phyloP scores from a whole-genome alignment of 139 green algal species.

The Nannochloris sp. region DNA sequence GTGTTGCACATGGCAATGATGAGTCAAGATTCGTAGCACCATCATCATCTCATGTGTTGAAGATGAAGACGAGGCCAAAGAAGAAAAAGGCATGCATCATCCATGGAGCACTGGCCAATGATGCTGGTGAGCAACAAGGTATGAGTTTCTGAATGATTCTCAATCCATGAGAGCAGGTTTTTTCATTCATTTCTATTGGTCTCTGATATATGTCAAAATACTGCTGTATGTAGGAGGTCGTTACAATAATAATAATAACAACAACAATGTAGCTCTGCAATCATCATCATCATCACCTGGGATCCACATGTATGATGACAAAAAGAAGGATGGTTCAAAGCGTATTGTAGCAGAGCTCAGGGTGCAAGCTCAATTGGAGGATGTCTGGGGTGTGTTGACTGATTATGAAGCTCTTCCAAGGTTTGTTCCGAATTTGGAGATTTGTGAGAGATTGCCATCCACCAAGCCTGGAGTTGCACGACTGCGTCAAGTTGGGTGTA shows the following conservation, averaged over 20 bases:
- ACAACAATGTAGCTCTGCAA: neutral
- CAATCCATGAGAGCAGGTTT: too few relatives aligned
- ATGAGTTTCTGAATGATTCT: too few relatives aligned
- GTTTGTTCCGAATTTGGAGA: conserved; percentile 50
- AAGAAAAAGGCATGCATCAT: too few relatives aligned
- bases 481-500: conserved; percentile 33
- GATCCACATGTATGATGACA: neutral
- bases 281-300: neutral
- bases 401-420: conserved; percentile 37
- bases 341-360: conserved; percentile 34
- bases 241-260: neutral
- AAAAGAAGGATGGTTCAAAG: neutral
- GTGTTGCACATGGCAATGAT: too few relatives aligned
- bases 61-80: too few relatives aligned
- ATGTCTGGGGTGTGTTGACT: conserved; percentile 48
- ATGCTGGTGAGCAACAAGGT: too few relatives aligned
- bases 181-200: too few relatives aligned
- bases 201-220: too few relatives aligned
- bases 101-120: too few relatives aligned
- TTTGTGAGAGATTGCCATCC: conserved; percentile 29
- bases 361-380: conserved; percentile 29
- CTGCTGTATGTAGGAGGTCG: neutral
- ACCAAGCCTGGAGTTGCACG: conserved; percentile 4
- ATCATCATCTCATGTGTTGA: too few relatives aligned
- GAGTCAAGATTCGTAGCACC: too few relatives aligned